phyloP scores from a whole-genome alignment of 768 basidiomycete genomes.

The Lactarius quietus region DNA sequence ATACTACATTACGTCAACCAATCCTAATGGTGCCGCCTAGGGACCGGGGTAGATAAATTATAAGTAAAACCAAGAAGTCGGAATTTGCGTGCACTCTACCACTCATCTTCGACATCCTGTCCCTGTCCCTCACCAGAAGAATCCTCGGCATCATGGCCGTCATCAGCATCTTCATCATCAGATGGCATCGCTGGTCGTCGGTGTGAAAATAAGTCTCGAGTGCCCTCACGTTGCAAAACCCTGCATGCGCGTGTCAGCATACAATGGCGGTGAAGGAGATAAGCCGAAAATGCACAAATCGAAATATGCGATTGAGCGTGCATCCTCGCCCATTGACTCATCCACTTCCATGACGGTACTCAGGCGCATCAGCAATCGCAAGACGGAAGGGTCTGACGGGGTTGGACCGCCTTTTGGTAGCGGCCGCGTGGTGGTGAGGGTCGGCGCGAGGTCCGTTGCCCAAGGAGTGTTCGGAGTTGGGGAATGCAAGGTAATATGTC shows the following conservation, averaged over 20 bases:
- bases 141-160: constrained; percentile 23
- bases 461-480: constrained; percentile 53
- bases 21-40: background rate
- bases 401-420: constrained; percentile 35
- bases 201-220: constrained; percentile 50
- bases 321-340: constrained; percentile 41
- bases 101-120: background rate
- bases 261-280: constrained; percentile 4
- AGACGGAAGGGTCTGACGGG: constrained; percentile 37
- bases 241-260: constrained; percentile 36
- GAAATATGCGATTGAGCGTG: constrained; percentile 58
- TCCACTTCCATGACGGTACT: constrained; percentile 30
- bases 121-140: background rate
- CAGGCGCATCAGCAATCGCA: constrained; percentile 35
- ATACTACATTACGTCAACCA: background rate
- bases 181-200: constrained; percentile 38
- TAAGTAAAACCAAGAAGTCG: background rate
- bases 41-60: background rate
- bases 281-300: constrained; percentile 54
- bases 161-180: constrained; percentile 34
- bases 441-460: constrained; percentile 40
- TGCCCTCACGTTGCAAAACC: constrained; percentile 56
- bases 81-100: background rate
- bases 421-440: constrained; percentile 47
- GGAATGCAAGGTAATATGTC: constrained; percentile 63